phyloP scores from a whole-genome alignment of 2,329 filamentous ascomycete species.

The Paecilomyces variotii region DNA sequence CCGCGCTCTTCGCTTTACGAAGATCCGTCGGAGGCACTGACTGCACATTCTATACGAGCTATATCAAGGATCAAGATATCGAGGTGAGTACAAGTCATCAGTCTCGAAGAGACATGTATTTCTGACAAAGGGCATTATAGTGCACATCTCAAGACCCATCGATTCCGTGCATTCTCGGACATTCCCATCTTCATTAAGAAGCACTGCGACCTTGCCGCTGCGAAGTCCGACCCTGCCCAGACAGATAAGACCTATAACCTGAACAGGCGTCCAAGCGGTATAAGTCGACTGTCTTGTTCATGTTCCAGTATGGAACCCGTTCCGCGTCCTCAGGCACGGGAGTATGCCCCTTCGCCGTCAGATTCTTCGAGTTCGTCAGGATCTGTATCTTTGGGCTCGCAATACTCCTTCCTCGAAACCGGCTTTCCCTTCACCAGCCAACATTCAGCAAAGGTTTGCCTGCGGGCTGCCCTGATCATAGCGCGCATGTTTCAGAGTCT shows the following conservation, averaged over 20 bases:
- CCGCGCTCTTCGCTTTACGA: conserved; percentile 16
- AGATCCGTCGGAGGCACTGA: conserved; percentile 26
- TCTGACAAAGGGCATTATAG: conserved; percentile 13
- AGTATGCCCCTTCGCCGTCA: conserved; percentile 25
- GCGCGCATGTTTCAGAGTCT: conserved; percentile 34
- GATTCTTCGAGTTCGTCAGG: conserved; percentile 25
- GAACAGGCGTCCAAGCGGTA: conserved; percentile 12
- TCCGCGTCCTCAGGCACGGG: conserved; percentile 18
- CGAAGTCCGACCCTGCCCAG: conserved; percentile 12
- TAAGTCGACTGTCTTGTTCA: conserved; percentile 23
- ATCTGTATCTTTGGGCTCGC: conserved; percentile 15
- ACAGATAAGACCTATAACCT: conserved; percentile 7
- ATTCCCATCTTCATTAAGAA: conserved; percentile 39
- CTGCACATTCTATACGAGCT: conserved; percentile 31
- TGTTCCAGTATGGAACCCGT: conserved; percentile 23
- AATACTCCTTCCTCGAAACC: conserved; percentile 7
- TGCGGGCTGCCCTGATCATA: conserved; percentile 32
- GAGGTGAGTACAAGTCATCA: conserved; percentile 21
- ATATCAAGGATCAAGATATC: conserved; percentile 38
- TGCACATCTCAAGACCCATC: conserved; percentile 39
- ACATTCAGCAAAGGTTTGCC: conserved; percentile 34
- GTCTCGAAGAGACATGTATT: conserved; percentile 3
- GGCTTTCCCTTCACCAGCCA: conserved; percentile 35
- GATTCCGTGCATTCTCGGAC: conserved; percentile 40
- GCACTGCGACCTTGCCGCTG: conserved; percentile 36